Conservation (phyloP, 2,329 filamentous ascomycete genomes). For the Tolypocladium tundrense region DNA sequence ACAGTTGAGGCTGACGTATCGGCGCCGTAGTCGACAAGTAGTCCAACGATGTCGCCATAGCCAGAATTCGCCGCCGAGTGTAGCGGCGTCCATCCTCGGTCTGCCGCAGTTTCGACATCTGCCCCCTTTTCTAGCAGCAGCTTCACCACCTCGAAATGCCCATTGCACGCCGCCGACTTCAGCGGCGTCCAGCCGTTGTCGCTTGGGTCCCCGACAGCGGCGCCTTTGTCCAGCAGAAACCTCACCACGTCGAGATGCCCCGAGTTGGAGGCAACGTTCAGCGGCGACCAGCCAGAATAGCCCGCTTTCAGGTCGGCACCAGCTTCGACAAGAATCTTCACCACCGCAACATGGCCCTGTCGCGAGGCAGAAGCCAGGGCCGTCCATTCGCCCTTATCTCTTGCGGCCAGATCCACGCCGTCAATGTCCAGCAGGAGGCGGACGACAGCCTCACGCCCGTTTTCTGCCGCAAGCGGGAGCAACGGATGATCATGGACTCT, state of each 20-base stretch:
- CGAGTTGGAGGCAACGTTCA: conserved; percentile 6
- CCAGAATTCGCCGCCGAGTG: conserved; percentile 8
- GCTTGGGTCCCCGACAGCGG: conserved; percentile 1
- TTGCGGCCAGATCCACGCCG: conserved; percentile 1
- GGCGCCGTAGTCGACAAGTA: conserved; percentile 4
- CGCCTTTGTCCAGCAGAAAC: conserved; percentile 3
- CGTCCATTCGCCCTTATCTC: conserved; percentile 3
- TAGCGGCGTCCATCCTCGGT: conserved; percentile 5
- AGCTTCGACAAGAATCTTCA: conserved; percentile 2
- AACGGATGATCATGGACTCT: neutral
- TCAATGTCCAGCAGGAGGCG: conserved; percentile 1
- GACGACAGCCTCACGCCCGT: neutral
- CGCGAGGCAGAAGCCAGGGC: conserved; percentile 5
- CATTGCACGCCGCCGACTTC: conserved; percentile 4
- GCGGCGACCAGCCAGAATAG: conserved; percentile 6
- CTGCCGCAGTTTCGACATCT: conserved; percentile 3
- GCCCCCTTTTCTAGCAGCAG: conserved; percentile 6
- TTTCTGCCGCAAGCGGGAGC: conserved; percentile 3
- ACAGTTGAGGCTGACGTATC: conserved; percentile 1
- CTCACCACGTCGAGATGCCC: conserved; percentile 3
- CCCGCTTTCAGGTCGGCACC: conserved; percentile 1
- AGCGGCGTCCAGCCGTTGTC: conserved; percentile 5
- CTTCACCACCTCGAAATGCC: conserved; percentile 2
- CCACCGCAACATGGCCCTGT: conserved; percentile 1
- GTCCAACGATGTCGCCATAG: neutral